These are phyloP conservation scores for Candida lessepsii DNA, from an alignment of 805 yeast species.

Conservation along the genomic window DNA sequence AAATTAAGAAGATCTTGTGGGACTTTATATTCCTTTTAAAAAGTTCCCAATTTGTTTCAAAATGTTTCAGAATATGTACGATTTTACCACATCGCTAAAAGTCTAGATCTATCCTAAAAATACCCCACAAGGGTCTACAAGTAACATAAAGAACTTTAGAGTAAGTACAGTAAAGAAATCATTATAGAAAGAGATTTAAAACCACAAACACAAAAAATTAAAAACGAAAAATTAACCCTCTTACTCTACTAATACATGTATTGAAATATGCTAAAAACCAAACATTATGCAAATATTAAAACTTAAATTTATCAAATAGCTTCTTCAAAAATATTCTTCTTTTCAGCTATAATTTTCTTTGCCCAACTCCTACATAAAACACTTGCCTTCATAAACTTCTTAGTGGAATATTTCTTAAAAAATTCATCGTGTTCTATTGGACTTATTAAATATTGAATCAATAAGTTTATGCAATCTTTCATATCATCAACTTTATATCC, in stretches of 20 bases:
- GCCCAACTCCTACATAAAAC: slow-evolving; percentile 84
- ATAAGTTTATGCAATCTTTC: slow-evolving; percentile 67
- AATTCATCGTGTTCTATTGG: slow-evolving; percentile 91
- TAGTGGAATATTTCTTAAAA: slow-evolving; percentile 87
- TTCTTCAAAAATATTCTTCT: slow-evolving; percentile 37
- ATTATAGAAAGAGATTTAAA: too few relatives aligned
- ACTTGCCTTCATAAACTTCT: slow-evolving; percentile 84
- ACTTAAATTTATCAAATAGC: background rate
- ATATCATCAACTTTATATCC: slow-evolving; percentile 77
- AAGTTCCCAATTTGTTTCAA: background rate
- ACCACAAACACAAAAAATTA: too few relatives aligned
- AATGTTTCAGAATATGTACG: slow-evolving; percentile 3
- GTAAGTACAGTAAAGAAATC: too few relatives aligned
- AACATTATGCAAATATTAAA: slow-evolving; percentile 5
- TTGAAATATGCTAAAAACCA: slow-evolving; percentile 11
- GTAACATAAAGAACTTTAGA: background rate
- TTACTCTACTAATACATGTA: slow-evolving; percentile 9
- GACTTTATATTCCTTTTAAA: background rate
- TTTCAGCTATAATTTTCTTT: slow-evolving; percentile 51
- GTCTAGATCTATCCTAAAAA: too few relatives aligned
- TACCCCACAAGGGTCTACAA: background rate
- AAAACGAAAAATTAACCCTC: background rate
- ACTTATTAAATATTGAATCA: slow-evolving; percentile 71
- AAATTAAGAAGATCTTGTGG: background rate
- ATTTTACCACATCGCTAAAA: too few relatives aligned